These are phyloP conservation scores for Sungouiozyma ichnusensis DNA, from an alignment of 805 yeast genomes.

Conservation along the genomic window DNA sequence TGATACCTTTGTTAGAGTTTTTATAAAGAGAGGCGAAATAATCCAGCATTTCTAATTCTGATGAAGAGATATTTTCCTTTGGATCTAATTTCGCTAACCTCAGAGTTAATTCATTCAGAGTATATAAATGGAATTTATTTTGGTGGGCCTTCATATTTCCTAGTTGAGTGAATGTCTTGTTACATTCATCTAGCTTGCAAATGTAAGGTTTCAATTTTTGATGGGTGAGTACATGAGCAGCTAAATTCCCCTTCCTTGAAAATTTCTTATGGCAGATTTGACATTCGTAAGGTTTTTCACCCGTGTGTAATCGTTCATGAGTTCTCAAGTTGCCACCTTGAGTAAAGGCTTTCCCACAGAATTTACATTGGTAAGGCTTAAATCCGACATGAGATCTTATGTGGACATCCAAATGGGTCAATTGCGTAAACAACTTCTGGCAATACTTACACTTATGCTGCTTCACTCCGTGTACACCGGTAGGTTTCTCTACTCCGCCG, in stretches of 20 bases:
- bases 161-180: conserved; percentile 78
- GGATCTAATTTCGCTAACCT: conserved; percentile 54
- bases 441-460: conserved; percentile 69
- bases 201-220: conserved; percentile 64
- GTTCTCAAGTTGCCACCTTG: conserved; percentile 88
- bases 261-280: conserved; percentile 64
- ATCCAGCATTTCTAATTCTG: conserved; percentile 58
- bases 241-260: conserved; percentile 85
- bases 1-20: conserved; percentile 73
- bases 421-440: conserved; percentile 68
- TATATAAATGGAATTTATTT: conserved; percentile 70
- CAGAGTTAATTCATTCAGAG: conserved; percentile 56
- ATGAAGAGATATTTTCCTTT: conserved; percentile 38
- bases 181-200: conserved; percentile 73
- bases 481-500: conserved; percentile 72
- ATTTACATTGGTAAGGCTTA: conserved; percentile 72
- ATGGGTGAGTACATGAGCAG: conserved; percentile 80
- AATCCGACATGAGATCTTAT: conserved; percentile 78
- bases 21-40: conserved; percentile 78
- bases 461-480: conserved; percentile 31
- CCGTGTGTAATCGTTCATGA: conserved; percentile 78
- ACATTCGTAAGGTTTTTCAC: conserved; percentile 84
- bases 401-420: conserved; percentile 86
- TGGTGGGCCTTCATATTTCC: conserved; percentile 94
- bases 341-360: conserved; percentile 72